These are phyloP conservation scores for Phytophthora multivora DNA, from an alignment of 352 stramenopile genomes.

Conservation along the genomic window DNA sequence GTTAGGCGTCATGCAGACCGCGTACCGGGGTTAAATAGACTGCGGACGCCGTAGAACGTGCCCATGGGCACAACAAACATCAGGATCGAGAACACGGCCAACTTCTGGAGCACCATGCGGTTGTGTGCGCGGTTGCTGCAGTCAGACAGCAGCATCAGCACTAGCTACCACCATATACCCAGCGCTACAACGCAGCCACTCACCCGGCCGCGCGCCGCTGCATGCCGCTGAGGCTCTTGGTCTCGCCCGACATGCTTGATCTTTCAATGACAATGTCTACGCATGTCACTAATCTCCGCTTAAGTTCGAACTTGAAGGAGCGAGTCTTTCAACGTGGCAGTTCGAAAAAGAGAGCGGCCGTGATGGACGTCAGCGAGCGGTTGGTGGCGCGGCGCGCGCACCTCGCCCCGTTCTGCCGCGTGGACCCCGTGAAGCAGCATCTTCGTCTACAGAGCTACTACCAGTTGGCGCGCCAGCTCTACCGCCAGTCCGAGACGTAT, in stretches of 20 bases:
- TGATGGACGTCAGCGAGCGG: conserved; percentile 56
- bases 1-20: neutral
- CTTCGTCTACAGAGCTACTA: conserved; percentile 71
- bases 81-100: conserved; percentile 71
- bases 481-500: conserved; percentile 77
- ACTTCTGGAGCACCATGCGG: conserved; percentile 71
- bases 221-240: conserved; percentile 52
- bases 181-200: neutral
- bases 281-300: conserved; percentile 1
- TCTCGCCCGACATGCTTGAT: conserved; percentile 25
- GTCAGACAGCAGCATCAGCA: neutral
- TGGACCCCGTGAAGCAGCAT: conserved; percentile 73
- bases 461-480: conserved; percentile 75
- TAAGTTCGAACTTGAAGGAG: conserved; percentile 39
- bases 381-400: conserved; percentile 59
- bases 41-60: conserved; percentile 69
- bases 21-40: conserved; percentile 52
- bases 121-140: conserved; percentile 77
- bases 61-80: conserved; percentile 66
- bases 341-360: conserved; percentile 29
- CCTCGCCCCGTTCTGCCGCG: conserved; percentile 60
- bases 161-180: neutral
- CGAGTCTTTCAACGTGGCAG: conserved; percentile 14
- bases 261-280: conserved; percentile 7
- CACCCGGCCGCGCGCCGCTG: conserved; percentile 49